Conservation (phyloP, 176 grass and related monocot genomes). For the Thalia dealbata region DNA sequence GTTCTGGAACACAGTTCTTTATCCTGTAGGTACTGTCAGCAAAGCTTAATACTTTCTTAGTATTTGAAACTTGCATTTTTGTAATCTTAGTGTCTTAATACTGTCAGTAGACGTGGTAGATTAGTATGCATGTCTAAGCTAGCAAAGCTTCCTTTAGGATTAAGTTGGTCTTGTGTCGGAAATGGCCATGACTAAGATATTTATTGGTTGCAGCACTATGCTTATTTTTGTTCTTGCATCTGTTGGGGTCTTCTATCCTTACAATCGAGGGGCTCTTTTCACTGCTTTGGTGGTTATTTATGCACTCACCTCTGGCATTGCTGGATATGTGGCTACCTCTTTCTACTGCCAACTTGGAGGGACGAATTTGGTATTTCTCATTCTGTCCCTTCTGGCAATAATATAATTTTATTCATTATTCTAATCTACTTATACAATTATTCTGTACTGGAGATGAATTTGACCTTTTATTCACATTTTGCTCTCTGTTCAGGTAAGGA, state of each 20-base stretch:
- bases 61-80: background rate
- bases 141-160: background rate
- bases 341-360: constrained; percentile 18
- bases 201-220: background rate
- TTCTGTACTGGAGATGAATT: too few species aligned
- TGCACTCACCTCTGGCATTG: constrained; percentile 1
- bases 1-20: constrained; percentile 12
- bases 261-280: constrained; percentile 12
- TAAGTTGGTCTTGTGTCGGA: background rate
- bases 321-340: background rate
- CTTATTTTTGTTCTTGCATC: constrained; percentile 13
- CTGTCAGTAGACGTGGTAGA: background rate
- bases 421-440: too few species aligned
- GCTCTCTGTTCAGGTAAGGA: constrained; percentile 1
- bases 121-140: background rate
- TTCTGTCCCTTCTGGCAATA: too few species aligned
- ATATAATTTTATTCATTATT: too few species aligned
- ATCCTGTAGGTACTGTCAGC: background rate
- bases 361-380: background rate
- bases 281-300: constrained; percentile 8
- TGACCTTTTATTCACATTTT: background rate
- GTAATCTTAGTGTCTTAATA: too few species aligned
- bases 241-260: constrained; percentile 4
- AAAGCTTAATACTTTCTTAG: background rate
- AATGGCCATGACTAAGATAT: background rate